Base-by-base conservation (phyloP, 805 yeast species). In the Pichia sporocuriosa region DNA sequence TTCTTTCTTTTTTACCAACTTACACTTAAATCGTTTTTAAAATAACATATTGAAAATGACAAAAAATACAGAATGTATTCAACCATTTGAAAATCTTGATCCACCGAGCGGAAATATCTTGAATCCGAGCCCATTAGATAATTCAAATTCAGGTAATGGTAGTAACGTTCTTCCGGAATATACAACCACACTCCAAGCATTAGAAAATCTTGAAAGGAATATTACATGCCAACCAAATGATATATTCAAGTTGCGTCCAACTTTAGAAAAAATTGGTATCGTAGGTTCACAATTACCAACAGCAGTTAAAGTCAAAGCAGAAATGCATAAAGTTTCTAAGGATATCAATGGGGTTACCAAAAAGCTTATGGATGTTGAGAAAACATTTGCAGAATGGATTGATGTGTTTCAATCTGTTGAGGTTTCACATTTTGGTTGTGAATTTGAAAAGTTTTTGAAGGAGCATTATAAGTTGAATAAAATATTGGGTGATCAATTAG, bases 261-360 rank as follows among this genome's bases (percentile, higher is more conserved):
- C 29, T 3, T 37, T 48, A 19, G 51, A 48, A 32, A 48, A 48
- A 31, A 1, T 45, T 15, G 51, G 51, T 19, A 49, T 49, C 2
- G 31, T 47, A 5, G 24, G 15, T 7, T 39, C 48, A 12, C 39
- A 38, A 7, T 42, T 45, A 4, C 33, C 38, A 15, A 42, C 37
- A 12, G 48, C 48, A 9, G 37, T 22, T 27, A 12, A 38, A 31
- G 32, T 43, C 8, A 40, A 33, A 29, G 24, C 23, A n/a, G 34
- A 44, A 19, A 23, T 46, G 15, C 41, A 37, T 11, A 40, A 46
- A 32, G 17, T 43, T 17, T 17, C 35, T 13, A 43, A 43, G 19
- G 28, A 40, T 16, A 32, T 35, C 23, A 32, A 29, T 9, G 13
- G 19, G 4, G 20, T 26, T 11, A 32, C 25, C 19, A 7, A 39